Evolutionary conservation across 176 grass and related monocot genomes (phyloP).

Genomic region (Avena atlantica): DNA sequence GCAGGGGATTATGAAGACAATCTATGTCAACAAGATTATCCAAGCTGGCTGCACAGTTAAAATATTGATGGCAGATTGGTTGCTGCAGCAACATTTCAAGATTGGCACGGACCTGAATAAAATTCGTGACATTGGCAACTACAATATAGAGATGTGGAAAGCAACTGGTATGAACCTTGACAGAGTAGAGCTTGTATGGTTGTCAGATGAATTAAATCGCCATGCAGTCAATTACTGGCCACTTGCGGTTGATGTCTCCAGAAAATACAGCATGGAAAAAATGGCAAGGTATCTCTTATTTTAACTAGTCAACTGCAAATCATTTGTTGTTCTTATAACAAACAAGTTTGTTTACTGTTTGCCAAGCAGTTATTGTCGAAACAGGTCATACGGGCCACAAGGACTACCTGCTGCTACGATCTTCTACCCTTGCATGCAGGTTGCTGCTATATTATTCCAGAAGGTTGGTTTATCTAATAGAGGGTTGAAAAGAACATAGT

Average conservation of each 20-base stretch:
- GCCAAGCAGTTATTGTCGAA: neutral
- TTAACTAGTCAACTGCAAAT: neutral
- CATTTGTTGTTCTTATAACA: neutral
- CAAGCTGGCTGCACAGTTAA: constrained; percentile 1
- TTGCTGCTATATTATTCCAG: constrained; percentile 35
- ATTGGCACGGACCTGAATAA: neutral
- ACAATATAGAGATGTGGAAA: constrained; percentile 16
- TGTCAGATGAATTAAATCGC: constrained; percentile 24
- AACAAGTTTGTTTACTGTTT: neutral
- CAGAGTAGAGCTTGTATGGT: constrained; percentile 25
- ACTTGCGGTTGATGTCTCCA: constrained; percentile 19
- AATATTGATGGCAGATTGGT: constrained; percentile 34
- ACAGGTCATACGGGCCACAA: neutral
- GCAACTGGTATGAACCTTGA: constrained; percentile 14
- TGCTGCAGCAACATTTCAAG: neutral
- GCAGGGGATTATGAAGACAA: constrained; percentile 5
- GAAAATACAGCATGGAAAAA: constrained; percentile 26
- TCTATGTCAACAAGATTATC: constrained; percentile 3
- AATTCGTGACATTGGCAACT: neutral
- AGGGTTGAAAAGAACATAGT: neutral
- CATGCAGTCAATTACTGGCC: constrained; percentile 9
- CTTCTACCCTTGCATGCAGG: constrained; percentile 20
- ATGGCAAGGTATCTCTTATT: constrained; percentile 29
- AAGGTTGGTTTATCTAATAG: constrained; percentile 25
- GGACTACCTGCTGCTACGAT: constrained; percentile 14